A percentile compares a stretch with the other conserved stretches of the same genome.
Evolutionary conservation across 768 basidiomycete species (phyloP).

Genomic region (Coprinellus aureogranulatus): DNA sequence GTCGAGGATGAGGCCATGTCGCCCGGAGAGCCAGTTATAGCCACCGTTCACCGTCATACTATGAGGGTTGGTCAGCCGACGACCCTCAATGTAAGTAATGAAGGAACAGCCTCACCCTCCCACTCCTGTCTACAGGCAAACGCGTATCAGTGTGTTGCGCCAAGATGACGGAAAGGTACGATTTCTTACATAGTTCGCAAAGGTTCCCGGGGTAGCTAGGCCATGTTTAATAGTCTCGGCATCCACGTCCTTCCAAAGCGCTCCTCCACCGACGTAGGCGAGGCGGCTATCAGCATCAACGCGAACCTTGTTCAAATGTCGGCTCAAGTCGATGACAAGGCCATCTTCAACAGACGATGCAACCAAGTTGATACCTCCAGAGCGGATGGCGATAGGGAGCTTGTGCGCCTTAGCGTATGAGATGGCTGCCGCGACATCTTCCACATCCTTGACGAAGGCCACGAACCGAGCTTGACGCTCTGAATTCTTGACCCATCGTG

Average conservation of each 20-base stretch:
- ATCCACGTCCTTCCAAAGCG: slow-evolving; percentile 45
- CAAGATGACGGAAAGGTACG: neutral
- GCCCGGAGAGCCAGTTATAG: no score
- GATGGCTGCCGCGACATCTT: slow-evolving; percentile 38
- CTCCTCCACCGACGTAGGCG: slow-evolving; percentile 44
- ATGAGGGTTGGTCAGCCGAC: no score
- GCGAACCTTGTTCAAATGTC: slow-evolving; percentile 33
- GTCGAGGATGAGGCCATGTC: no score
- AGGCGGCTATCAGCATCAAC: slow-evolving; percentile 36
- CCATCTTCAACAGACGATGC: slow-evolving; percentile 44
- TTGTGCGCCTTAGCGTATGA: slow-evolving; percentile 30
- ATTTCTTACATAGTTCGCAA: slow-evolving; percentile 47
- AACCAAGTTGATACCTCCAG: slow-evolving; percentile 47
- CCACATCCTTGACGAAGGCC: slow-evolving; percentile 38
- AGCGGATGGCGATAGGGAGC: slow-evolving; percentile 39
- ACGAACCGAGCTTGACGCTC: slow-evolving; percentile 38
- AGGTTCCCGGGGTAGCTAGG: slow-evolving; percentile 43
- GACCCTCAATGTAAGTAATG: no score
- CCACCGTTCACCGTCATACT: no score
- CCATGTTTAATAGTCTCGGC: slow-evolving; percentile 40
- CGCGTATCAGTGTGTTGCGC: slow-evolving; percentile 5
- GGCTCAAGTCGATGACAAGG: slow-evolving; percentile 47
- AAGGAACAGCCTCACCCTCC: slow-evolving; percentile 36
- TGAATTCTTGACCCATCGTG: slow-evolving; percentile 44
- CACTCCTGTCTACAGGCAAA: slow-evolving; percentile 41